Evolutionary conservation across 225 moss, liverwort and hornwort genomes (phyloP), one percentile per base, ranked within the genome.

Genomic region (Bryoerythrophyllum caledonicum): DNA sequence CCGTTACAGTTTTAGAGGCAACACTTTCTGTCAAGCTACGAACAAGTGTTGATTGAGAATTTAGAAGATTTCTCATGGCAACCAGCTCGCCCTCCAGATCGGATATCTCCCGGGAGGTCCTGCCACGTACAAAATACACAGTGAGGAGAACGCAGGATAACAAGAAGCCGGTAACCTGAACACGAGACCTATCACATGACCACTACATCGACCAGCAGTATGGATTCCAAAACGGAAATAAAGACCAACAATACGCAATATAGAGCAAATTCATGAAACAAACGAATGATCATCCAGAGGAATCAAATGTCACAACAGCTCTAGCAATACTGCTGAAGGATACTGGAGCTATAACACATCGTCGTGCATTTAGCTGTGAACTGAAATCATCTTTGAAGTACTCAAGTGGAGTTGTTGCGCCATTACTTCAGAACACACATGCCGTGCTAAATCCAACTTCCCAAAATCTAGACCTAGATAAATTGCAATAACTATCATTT

Each of bases 31-130:
- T 87, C 60, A 93, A 72, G 30, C 82, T 85, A 32, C 87, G 86
- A 82, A 93, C 82, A 48, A 93, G 82, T 55, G 89, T 77, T 75
- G 90, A 85, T 68, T 93, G 93, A 49, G 81, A 82, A 7, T 87
- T 87, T 51, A 93, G 53, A 49, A 91, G 68, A 78, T 91, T 91
- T 41, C 93, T 83, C 91, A 93, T 93, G 25, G 90, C 79, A 68
- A 93, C 70, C 66, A 93, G 77, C 76, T 93, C 93, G 10, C 93
- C 91, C 79, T 93, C 93, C 52, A 93, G 81, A 72, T 93, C 93
- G 6, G 93, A 93, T 49, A 93, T 82, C 74, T 93, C 90, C 68
- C 84, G 85, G 6, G 93, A 93, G 23, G 93, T 93, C 79, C 89
- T 89, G 86, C 61, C 54, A 55, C 13, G 14, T 32, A 62, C 43